Evolutionary conservation across 352 stramenopile species (phyloP).

Genomic region (Phytophthora quininea): DNA sequence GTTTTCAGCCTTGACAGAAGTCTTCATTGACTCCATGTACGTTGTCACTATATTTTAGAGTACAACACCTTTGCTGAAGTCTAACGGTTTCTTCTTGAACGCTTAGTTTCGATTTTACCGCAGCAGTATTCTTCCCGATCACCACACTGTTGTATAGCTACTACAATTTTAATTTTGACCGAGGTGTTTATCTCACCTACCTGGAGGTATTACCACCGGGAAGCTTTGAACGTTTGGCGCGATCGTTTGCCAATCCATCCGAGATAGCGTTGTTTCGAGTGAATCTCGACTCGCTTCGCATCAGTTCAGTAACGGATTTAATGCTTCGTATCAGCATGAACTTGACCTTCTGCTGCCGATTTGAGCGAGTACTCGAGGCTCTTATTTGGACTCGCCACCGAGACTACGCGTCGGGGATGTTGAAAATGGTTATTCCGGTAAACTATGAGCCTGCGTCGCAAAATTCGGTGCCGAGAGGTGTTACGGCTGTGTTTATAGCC

Average conservation of each 20-base stretch:
- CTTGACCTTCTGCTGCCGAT: conserved; percentile 20
- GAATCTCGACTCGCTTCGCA: conserved; percentile 24
- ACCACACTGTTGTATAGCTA: conserved; percentile 23
- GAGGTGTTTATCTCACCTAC: conserved; percentile 21
- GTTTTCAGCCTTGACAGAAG: conserved; percentile 25
- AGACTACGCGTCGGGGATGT: neutral
- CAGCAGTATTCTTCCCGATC: conserved; percentile 33
- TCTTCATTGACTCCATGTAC: conserved; percentile 31
- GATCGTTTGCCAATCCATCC: conserved; percentile 25
- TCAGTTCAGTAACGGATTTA: conserved; percentile 13
- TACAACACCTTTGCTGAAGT: neutral
- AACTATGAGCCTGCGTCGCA: no score
- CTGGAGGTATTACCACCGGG: conserved; percentile 8
- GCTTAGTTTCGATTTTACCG: conserved; percentile 35
- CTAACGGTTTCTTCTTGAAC: neutral
- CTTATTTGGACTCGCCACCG: conserved; percentile 1
- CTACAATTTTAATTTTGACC: conserved; percentile 33
- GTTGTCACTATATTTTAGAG: no score
- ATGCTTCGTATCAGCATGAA: conserved; percentile 23
- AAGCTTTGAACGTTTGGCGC: conserved; percentile 27
- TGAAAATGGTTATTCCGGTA: conserved; percentile 4
- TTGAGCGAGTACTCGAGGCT: conserved; percentile 5
- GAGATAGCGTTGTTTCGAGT: conserved; percentile 24
- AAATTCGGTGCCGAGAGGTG: conserved; percentile 5
- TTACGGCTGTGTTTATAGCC: conserved; percentile 1